Conservation (phyloP, 192 early-diverging fungal species). For the Coemansia sp. region DNA sequence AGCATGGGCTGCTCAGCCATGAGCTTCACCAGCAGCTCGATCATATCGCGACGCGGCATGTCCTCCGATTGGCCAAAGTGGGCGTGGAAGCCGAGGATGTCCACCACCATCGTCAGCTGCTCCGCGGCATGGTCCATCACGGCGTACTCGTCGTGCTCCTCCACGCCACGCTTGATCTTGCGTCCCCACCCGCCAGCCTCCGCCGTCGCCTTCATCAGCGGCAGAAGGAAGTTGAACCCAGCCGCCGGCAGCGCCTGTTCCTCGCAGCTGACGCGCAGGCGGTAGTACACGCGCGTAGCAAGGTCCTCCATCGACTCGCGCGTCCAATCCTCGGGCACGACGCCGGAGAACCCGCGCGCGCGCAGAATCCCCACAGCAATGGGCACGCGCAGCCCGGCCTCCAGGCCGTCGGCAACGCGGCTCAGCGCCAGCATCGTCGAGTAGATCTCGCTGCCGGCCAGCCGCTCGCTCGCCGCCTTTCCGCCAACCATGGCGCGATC, state of each 20-base stretch:
- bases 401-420: constrained; percentile 48
- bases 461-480: constrained; percentile 23
- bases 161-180: constrained; percentile 17
- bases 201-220: constrained; percentile 65
- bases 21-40: constrained; percentile 58
- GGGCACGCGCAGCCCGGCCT: constrained; percentile 16
- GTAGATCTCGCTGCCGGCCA: constrained; percentile 58
- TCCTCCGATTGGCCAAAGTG: constrained; percentile 28
- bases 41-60: constrained; percentile 67
- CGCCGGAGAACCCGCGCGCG: constrained; percentile 22
- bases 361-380: constrained; percentile 42
- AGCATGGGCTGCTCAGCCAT: constrained; percentile 60
- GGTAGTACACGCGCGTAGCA: constrained; percentile 65
- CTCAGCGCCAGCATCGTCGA: constrained; percentile 60
- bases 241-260: constrained; percentile 57
- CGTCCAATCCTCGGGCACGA: constrained; percentile 29
- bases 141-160: constrained; percentile 53
- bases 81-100: constrained; percentile 66
- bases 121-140: constrained; percentile 52
- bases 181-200: constrained; percentile 62
- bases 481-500: constrained; percentile 47
- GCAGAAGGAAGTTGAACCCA: constrained; percentile 67
- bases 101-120: constrained; percentile 67
- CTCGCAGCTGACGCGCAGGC: constrained; percentile 64
- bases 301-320: constrained; percentile 37